phyloP scores from a whole-genome alignment of 2,329 filamentous ascomycete genomes.

The Aureobasidium sp. region DNA sequence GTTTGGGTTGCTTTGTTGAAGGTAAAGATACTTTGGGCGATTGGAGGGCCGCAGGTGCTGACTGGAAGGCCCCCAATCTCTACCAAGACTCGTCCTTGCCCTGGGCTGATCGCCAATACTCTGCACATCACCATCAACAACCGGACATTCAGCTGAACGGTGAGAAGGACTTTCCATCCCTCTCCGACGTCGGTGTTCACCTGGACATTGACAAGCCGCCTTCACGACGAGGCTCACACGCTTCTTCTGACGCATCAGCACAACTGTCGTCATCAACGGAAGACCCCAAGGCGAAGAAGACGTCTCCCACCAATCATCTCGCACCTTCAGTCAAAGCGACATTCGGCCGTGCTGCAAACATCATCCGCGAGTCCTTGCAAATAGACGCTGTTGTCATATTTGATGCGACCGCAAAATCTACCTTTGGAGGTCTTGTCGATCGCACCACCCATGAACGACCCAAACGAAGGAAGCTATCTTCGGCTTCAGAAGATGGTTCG shows the following conservation, averaged over 20 bases:
- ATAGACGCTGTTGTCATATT: conserved; percentile 40
- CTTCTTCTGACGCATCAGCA: not conserved
- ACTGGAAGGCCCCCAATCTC: not conserved
- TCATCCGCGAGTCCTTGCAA: conserved; percentile 38
- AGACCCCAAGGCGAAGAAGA: conserved; percentile 12
- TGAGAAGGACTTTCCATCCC: not conserved
- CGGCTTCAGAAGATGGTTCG: not conserved
- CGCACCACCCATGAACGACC: not conserved
- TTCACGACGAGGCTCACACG: not conserved
- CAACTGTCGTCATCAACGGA: not conserved
- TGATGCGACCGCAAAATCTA: conserved; percentile 23
- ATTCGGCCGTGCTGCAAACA: conserved; percentile 37
- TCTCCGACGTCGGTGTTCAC: not conserved
- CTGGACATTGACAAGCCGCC: conserved; percentile 1
- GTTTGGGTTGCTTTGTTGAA: conserved; percentile 22
- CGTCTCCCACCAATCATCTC: conserved; percentile 18
- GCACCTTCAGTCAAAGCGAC: conserved; percentile 23
- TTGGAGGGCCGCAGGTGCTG: not conserved
- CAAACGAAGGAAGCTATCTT: not conserved
- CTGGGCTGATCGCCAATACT: conserved; percentile 1
- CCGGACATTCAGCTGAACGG: not conserved
- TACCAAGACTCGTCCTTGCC: not conserved
- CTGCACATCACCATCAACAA: not conserved
- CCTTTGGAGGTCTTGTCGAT: conserved; percentile 19
- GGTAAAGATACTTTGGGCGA: conserved; percentile 14